phyloP scores from a whole-genome alignment of 2,329 filamentous ascomycete genomes.

The Colletotrichum phormii region DNA sequence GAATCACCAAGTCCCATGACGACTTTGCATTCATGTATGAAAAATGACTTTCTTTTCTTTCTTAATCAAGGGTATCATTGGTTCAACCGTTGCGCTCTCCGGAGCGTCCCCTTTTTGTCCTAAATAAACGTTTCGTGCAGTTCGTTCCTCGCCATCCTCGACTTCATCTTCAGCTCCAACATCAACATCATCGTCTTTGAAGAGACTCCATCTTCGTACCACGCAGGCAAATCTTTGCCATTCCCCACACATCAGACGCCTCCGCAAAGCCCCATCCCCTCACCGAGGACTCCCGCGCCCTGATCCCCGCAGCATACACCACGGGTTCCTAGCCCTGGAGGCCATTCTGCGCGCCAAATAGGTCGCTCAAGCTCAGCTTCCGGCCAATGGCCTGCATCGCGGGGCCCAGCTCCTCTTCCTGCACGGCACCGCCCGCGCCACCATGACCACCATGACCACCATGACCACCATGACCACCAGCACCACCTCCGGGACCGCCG shows the following conservation, averaged over 20 bases:
- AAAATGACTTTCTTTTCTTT: constrained; percentile 24
- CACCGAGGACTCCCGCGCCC: not conserved
- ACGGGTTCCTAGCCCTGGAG: constrained; percentile 34
- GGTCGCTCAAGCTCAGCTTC: constrained; percentile 57
- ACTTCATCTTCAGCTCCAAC: not conserved
- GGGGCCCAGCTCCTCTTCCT: constrained; percentile 45
- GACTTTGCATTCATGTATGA: constrained; percentile 25
- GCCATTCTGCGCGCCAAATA: constrained; percentile 53
- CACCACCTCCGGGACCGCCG: not conserved
- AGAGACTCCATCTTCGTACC: not conserved
- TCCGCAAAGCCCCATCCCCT: not conserved
- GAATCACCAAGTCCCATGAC: not conserved
- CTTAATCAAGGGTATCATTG: constrained; percentile 36
- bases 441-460: not conserved
- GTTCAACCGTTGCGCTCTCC: not conserved
- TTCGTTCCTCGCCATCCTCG: not conserved
- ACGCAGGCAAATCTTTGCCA: not conserved
- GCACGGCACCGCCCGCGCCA: not conserved
- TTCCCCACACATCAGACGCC: not conserved
- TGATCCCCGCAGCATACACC: not conserved
- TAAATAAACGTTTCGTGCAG: not conserved
- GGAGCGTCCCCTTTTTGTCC: not conserved
- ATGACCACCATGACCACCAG: too few relatives aligned
- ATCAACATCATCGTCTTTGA: not conserved
- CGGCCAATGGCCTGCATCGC: constrained; percentile 58